Base-by-base conservation (phyloP, 2,329 filamentous ascomycete genomes). In the Chaetomium sp. region DNA sequence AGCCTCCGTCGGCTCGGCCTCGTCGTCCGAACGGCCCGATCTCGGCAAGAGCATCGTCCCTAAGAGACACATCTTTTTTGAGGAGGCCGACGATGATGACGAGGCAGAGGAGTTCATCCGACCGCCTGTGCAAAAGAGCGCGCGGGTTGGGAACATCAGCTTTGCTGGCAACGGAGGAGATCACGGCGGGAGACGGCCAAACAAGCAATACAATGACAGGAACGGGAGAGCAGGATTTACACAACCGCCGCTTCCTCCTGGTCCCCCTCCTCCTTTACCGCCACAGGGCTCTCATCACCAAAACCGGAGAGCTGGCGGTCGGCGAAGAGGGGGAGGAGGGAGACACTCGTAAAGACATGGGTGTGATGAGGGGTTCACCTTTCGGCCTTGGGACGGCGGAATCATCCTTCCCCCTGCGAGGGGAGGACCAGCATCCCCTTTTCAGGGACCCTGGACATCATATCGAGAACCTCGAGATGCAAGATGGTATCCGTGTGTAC, bases 21-120 rank as follows among this genome's bases (percentile, higher is more conserved):
- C 53, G 6, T 29, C 49, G 3, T 54, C 61, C 9, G 69, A 57
- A 8, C 65, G 67, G 33, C 70, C 71, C 10, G 64, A 72, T 38
- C 67, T 74, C 16, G 72, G 73, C 1, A 71, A 72, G 55, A 73
- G 72, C 60, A 75, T 75, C 29, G 74, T 72, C 12, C 74, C 72
- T 3, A 69, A 68, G 21, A 75, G 75, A 12, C 77, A 79, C 65
- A 75, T 82, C 62, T 75, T 80, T 65, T 80, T 79, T n/a, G 80
- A 82, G 70, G 79, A 76, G 45, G 80, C 80, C 53, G 80, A 81
- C 58, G 81, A 81, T 8, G 80, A 82, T 23, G 73, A 76, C 23
- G 72, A 72, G 19, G 78, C 80, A 1, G 69, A 71, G 31, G 64
- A 58, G 49, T 81, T 82, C 63, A 74, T 81, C 38, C 76, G 77